Conservation (phyloP, 2,329 filamentous ascomycete species). For the Balansia obtecta region DNA sequence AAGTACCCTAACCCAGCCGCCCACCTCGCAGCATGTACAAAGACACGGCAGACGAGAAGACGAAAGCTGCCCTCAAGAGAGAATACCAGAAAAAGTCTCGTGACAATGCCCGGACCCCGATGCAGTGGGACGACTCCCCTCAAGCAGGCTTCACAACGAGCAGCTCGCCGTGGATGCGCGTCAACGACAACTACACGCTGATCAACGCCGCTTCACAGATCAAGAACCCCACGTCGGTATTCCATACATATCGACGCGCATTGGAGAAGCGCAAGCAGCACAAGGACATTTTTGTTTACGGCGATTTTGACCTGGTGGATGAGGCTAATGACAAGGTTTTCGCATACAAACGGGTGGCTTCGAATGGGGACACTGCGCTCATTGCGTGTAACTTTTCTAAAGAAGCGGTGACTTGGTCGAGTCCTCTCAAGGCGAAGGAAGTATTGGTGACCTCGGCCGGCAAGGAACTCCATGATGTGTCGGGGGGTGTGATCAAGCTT, state of each 20-base stretch:
- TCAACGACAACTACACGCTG: conserved; percentile 48
- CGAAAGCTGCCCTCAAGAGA: conserved; percentile 21
- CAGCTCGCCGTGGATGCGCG: conserved; percentile 55
- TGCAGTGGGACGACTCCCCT: conserved; percentile 52
- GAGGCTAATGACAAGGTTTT: conserved; percentile 23
- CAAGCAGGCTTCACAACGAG: conserved; percentile 54
- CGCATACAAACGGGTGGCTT: conserved; percentile 24
- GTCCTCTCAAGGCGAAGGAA: conserved; percentile 16
- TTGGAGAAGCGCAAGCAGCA: conserved; percentile 48
- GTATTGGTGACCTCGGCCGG: conserved; percentile 22
- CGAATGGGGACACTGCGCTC: conserved; percentile 20
- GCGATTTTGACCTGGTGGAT: conserved; percentile 33
- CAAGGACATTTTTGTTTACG: conserved; percentile 54
- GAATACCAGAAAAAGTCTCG: conserved; percentile 47
- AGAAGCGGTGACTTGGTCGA: conserved; percentile 19
- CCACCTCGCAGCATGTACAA: conserved; percentile 20
- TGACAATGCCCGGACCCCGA: conserved; percentile 59
- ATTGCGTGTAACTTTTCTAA: conserved; percentile 27
- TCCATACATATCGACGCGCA: conserved; percentile 48
- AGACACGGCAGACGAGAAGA: conserved; percentile 25
- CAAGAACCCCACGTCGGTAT: conserved; percentile 35
- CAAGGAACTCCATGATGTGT: conserved; percentile 17
- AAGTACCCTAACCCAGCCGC: too few species aligned
- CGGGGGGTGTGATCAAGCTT: conserved; percentile 16
- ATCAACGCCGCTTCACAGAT: conserved; percentile 50